Base-by-base conservation (phyloP, 805 yeast genomes). In the Starmerella davenportii region DNA sequence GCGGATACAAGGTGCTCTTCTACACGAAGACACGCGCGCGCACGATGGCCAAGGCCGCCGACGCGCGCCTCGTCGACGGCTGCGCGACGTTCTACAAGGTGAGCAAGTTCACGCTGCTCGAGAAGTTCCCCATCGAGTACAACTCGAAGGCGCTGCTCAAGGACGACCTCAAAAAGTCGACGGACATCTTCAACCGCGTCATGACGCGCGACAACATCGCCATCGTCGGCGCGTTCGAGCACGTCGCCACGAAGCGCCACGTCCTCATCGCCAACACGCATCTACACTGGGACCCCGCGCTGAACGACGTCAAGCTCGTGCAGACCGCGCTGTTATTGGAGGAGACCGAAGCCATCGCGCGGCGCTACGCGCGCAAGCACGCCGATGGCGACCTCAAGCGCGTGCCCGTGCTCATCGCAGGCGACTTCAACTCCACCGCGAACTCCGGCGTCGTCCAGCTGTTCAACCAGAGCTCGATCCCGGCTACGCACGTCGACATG, bases 231-330 rank as follows among this genome's bases (percentile, higher is more conserved):
- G 70, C 75, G 40, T 68, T 90, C 47, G 82, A 80, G 54, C 90
- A 79, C 52, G 57, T 65, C 25, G 69, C 68, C 39, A 71, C 85
- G 4, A 82, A 85, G 15, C 79, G 76, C 54, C 69, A 69, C 45
- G 60, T 87, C 29, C 66, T 80, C 48, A 65, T 82, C 28, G 84
- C 79, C 3, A 87, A 84, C 52, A 87, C 96, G 0, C 99, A 90
- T 66, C 70, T 90, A 57, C 95, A 87, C 58, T 90, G 98, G 96
- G 95, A 90, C 63, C 98, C 98, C 3, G 81, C 79, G 36, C 80
- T 76, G 54, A 81, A 81, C 55, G 99, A 90, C 60, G 99, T 90
- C 40, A 90, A 90, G 58, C 74, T 95, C 2, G 77, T 90, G 61
- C 98, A 90, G 63, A 90, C 80, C 40, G 95, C 94, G 32, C 77